A percentile compares a stretch with the other conserved stretches of the same genome.
These are phyloP conservation scores for Xenoacremonium recifei DNA, from an alignment of 2,329 filamentous ascomycete genomes.

Conservation along the genomic window DNA sequence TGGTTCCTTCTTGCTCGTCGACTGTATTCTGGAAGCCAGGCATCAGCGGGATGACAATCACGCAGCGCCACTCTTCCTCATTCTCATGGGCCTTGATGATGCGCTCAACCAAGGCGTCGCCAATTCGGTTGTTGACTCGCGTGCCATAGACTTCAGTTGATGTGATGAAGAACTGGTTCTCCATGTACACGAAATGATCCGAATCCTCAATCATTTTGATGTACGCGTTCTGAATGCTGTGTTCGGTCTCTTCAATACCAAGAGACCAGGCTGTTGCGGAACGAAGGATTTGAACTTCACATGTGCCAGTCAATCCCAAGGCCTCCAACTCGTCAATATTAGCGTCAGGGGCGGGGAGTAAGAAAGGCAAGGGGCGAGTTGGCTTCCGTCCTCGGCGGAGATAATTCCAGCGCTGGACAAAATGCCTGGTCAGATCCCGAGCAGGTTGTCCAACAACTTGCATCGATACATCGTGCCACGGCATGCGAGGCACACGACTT, in stretches of 20 bases:
- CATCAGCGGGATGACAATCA: slow-evolving; percentile 90
- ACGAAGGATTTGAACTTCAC: slow-evolving; percentile 92
- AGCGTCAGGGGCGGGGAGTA: slow-evolving; percentile 91
- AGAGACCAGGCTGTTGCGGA: slow-evolving; percentile 91
- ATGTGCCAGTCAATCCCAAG: slow-evolving; percentile 87
- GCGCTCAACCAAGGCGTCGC: slow-evolving; percentile 89
- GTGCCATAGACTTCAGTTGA: slow-evolving; percentile 86
- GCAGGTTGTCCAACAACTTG: slow-evolving; percentile 96
- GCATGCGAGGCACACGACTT: slow-evolving; percentile 85
- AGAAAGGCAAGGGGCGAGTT: slow-evolving; percentile 87
- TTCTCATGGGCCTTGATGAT: slow-evolving; percentile 82
- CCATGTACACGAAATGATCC: slow-evolving; percentile 97
- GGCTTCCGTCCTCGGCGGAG: slow-evolving; percentile 89
- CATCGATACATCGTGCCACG: slow-evolving; percentile 98
- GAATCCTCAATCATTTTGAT: slow-evolving; percentile 92
- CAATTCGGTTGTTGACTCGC: slow-evolving; percentile 88
- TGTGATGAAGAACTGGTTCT: slow-evolving; percentile 98
- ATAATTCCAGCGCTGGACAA: slow-evolving; percentile 98
- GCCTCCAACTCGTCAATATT: slow-evolving; percentile 81
- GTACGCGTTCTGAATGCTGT: slow-evolving; percentile 95
- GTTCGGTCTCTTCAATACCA: slow-evolving; percentile 82
- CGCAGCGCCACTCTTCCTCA: slow-evolving; percentile 84
- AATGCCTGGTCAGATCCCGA: slow-evolving; percentile 89
- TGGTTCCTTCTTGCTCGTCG: slow-evolving; percentile 89
- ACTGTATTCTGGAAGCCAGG: slow-evolving; percentile 99